phyloP scores from a whole-genome alignment of 768 basidiomycete genomes.

The Leccinellum albellum region DNA sequence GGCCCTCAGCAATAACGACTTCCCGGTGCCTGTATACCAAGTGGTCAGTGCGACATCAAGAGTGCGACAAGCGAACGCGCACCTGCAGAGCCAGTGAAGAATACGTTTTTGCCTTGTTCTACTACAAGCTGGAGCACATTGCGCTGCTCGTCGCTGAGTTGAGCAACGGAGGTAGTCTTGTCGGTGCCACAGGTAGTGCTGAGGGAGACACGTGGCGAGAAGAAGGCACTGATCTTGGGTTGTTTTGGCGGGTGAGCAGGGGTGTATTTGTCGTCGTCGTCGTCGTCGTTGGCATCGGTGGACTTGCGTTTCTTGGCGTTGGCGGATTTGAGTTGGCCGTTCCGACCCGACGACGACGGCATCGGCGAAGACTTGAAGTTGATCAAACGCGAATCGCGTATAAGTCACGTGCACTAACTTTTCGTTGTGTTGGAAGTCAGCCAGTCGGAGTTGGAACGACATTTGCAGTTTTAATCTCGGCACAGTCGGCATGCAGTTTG shows the following conservation, averaged over 20 bases:
- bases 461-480: too few relatives aligned
- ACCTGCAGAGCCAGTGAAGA: conserved; percentile 73
- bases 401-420: conserved; percentile 24
- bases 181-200: conserved; percentile 29
- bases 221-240: conserved; percentile 25
- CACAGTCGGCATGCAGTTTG: too few relatives aligned
- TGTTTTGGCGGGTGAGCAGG: conserved; percentile 14
- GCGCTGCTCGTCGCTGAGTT: conserved; percentile 53
- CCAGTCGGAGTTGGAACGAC: too few relatives aligned
- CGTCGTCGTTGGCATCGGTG: conserved; percentile 1
- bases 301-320: conserved; percentile 26
- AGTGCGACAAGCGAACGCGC: conserved; percentile 7
- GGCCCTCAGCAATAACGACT: conserved; percentile 55
- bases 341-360: conserved; percentile 7
- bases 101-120: conserved; percentile 55
- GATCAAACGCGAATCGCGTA: conserved; percentile 8
- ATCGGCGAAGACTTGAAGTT: not conserved
- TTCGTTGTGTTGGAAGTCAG: too few relatives aligned
- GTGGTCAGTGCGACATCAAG: not conserved
- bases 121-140: conserved; percentile 49
- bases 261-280: not conserved
- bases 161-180: conserved; percentile 31
- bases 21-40: conserved; percentile 52
- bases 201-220: conserved; percentile 26
- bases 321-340: conserved; percentile 10